Evolutionary conservation across 2,329 filamentous ascomycete genomes (phyloP).

Genomic region (Talaromyces sp.): DNA sequence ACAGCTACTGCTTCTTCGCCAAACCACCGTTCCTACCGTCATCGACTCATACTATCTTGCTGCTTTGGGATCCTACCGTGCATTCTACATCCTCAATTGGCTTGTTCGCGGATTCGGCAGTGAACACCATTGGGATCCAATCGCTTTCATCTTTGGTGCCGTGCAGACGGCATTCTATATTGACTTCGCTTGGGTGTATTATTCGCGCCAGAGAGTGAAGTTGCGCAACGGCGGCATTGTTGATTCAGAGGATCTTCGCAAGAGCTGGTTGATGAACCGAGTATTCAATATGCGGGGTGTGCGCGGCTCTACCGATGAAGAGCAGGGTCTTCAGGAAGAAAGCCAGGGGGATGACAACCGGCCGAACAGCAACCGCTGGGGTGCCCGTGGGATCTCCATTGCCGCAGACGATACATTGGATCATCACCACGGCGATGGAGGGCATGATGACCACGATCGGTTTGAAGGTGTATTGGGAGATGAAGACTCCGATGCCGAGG

Average conservation of each 20-base stretch:
- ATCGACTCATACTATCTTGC: conserved; percentile 96
- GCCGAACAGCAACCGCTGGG: conserved; percentile 55
- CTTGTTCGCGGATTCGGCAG: conserved; percentile 68
- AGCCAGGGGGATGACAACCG: conserved; percentile 30
- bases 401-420: conserved; percentile 59
- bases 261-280: conserved; percentile 79
- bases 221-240: conserved; percentile 84
- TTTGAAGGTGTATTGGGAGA: neutral
- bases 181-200: conserved; percentile 98
- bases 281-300: conserved; percentile 64
- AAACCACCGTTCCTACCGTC: conserved; percentile 93
- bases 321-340: conserved; percentile 38
- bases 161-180: conserved; percentile 88
- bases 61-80: conserved; percentile 83
- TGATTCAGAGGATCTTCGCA: conserved; percentile 82
- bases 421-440: conserved; percentile 15
- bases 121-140: conserved; percentile 64
- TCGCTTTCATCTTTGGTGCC: conserved; percentile 82
- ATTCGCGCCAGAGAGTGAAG: conserved; percentile 89
- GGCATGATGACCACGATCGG: conserved; percentile 9
- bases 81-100: conserved; percentile 91
- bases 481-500: neutral
- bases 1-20: conserved; percentile 85
- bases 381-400: conserved; percentile 60
- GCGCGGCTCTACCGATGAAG: conserved; percentile 39